phyloP scores from a whole-genome alignment of 768 basidiomycete genomes.

The Pulveroboletus frians region DNA sequence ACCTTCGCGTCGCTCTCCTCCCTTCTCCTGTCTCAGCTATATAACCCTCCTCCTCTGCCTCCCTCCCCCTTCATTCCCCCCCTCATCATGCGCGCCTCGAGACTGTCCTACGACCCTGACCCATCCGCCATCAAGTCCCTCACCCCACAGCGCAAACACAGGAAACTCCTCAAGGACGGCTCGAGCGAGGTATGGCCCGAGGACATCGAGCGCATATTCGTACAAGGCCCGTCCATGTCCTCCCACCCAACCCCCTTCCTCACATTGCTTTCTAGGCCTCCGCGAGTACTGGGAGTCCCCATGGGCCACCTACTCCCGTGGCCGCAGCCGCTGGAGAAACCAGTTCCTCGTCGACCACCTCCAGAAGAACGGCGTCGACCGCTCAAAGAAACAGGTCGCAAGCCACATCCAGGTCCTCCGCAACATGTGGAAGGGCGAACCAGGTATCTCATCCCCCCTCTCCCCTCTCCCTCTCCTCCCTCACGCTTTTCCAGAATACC shows the following conservation, averaged over 20 bases:
- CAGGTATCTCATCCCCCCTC: constrained; percentile 40
- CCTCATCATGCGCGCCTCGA: constrained; percentile 23
- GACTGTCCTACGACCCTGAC: constrained; percentile 23
- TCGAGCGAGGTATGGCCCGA: constrained; percentile 80
- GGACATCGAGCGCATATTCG: constrained; percentile 68
- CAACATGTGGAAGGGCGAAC: constrained; percentile 85
- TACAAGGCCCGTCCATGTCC: constrained; percentile 47
- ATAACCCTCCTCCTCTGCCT: constrained; percentile 24
- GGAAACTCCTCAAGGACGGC: constrained; percentile 82
- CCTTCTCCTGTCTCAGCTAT: constrained; percentile 29
- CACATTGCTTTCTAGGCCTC: constrained; percentile 44
- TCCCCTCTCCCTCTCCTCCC: constrained; percentile 1
- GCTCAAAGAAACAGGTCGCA: constrained; percentile 86
- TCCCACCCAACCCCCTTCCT: not conserved
- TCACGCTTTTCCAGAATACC: constrained; percentile 61
- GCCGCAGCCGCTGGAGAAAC: constrained; percentile 77
- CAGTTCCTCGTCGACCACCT: constrained; percentile 83
- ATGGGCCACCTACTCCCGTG: constrained; percentile 74
- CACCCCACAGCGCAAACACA: constrained; percentile 76
- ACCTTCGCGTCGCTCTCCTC: constrained; percentile 24
- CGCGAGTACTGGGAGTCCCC: constrained; percentile 76
- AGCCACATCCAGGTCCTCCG: constrained; percentile 80
- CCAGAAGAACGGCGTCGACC: constrained; percentile 59
- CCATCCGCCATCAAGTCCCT: constrained; percentile 16
- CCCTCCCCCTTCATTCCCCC: constrained; percentile 6